These are phyloP conservation scores for Pseudophaeomoniella oleicola DNA, from an alignment of 2,329 filamentous ascomycete species.

Conservation along the genomic window DNA sequence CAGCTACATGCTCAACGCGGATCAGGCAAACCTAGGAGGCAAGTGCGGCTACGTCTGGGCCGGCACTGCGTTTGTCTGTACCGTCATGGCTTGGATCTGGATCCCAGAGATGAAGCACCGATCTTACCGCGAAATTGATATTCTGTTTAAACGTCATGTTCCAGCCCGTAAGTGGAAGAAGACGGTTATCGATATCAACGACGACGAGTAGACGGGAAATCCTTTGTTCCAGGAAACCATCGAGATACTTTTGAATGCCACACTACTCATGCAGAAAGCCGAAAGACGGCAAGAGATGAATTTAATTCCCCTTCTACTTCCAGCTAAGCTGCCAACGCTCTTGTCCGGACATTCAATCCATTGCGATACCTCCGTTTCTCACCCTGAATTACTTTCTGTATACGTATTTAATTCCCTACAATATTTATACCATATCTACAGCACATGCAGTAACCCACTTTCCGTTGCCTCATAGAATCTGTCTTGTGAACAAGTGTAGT, in stretches of 20 bases:
- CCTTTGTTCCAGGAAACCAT: constrained; percentile 5
- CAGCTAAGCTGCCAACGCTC: background rate
- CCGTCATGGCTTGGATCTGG: constrained; percentile 31
- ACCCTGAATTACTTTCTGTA: background rate
- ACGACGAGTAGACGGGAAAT: constrained; percentile 42
- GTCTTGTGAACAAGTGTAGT: too few species aligned
- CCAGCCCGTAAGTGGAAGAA: constrained; percentile 36
- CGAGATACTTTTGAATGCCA: constrained; percentile 8
- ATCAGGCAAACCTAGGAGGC: constrained; percentile 30
- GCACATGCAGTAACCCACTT: too few species aligned
- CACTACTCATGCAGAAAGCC: constrained; percentile 7
- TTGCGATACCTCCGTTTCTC: background rate
- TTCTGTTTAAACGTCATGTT: constrained; percentile 40
- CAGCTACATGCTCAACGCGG: constrained; percentile 46
- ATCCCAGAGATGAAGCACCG: constrained; percentile 43
- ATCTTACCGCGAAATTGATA: constrained; percentile 49
- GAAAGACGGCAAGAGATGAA: constrained; percentile 1
- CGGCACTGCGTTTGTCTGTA: constrained; percentile 42
- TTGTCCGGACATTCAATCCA: background rate
- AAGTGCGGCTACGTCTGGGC: constrained; percentile 48
- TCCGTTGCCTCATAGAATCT: too few species aligned
- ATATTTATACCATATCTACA: too few species aligned
- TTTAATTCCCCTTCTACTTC: background rate
- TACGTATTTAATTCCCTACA: background rate
- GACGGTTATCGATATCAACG: constrained; percentile 38